phyloP scores from a whole-genome alignment of 345 rosid species.

The Ceriops zippeliana region DNA sequence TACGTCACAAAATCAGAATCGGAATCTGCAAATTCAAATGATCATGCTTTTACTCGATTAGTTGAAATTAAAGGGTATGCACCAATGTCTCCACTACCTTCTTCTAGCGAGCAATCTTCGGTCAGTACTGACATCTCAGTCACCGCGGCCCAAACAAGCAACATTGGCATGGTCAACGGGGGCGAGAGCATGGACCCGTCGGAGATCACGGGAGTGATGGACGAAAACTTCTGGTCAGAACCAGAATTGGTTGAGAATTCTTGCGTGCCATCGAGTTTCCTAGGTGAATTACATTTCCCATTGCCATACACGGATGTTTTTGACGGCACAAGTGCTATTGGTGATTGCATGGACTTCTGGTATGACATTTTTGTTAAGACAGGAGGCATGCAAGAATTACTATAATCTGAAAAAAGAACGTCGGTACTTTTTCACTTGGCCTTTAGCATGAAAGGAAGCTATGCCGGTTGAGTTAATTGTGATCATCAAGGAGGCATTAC shows the following conservation, averaged over 20 bases:
- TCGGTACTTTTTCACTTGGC: background rate
- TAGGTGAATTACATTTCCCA: constrained; percentile 27
- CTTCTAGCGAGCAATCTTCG: constrained; percentile 50
- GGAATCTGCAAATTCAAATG: constrained; percentile 16
- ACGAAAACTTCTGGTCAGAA: constrained; percentile 67
- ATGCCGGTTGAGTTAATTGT: too few species aligned
- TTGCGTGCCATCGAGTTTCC: constrained; percentile 11
- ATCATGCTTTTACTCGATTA: background rate
- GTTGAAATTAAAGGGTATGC: background rate
- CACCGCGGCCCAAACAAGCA: constrained; percentile 18
- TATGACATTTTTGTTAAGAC: constrained; percentile 48
- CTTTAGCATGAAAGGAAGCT: too few species aligned
- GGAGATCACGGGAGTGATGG: constrained; percentile 46
- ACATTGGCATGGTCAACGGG: constrained; percentile 11
- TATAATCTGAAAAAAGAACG: constrained; percentile 5
- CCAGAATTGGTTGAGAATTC: constrained; percentile 15
- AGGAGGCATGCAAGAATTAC: constrained; percentile 35
- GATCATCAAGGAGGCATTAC: too few species aligned
- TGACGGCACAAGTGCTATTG: constrained; percentile 15
- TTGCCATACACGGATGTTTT: constrained; percentile 17
- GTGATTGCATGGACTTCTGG: constrained; percentile 60
- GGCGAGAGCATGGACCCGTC: constrained; percentile 21
- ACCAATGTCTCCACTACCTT: constrained; percentile 45
- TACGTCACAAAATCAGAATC: constrained; percentile 10
- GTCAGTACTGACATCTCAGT: constrained; percentile 21